Base-by-base conservation (phyloP, 352 stramenopile species). In the Blastocystis sp. region DNA sequence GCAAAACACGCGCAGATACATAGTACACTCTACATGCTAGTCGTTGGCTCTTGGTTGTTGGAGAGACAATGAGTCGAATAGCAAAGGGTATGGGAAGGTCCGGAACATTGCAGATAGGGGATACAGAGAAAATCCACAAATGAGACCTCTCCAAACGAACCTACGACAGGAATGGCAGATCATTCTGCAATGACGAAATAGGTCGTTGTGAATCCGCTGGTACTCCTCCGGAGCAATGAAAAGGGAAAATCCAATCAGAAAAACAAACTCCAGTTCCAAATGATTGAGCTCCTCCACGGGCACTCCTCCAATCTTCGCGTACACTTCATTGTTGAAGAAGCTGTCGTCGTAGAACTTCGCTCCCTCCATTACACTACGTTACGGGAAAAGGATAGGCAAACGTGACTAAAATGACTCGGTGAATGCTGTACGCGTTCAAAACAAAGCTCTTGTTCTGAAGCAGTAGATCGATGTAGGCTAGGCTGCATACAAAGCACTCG, bases 151-250 rank as follows among this genome's bases (percentile, higher is more conserved):
- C 4, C 14, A 8, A 40, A 63, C 1, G 6, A n/a, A n/a, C 42
- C 24, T 61, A 78, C 67, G 49, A 40, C 67, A 78, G 16, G 32
- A 7, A 16, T 8, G 27, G n/a, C 36, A 38, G 14, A 69, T 69
- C 29, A n/a, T 46, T 34, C n/a, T 69, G 36, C n/a, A 69, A n/a
- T n/a, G n/a, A n/a, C n/a, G n/a, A n/a, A n/a, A n/a, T n/a, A n/a
- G n/a, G n/a, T n/a, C 49, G 69, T 81, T 81, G 34, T 81, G 48
- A 27, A 49, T 63, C 69, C 63, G 61, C 51, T 81, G 69, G 42
- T 81, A 81, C 11, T 65, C 69, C 27, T 81, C 46, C 16, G 24
- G 42, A 14, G 69, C 32, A 44, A 81, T 42, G n/a, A 81, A 44
- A 9, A 81, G 69, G 7, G 69, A 64, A n/a, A 81, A 81, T 36